Evolutionary conservation across 805 yeast genomes (phyloP), one percentile per base, ranked within the genome.

Genomic region (Suhomyces sp.): DNA sequence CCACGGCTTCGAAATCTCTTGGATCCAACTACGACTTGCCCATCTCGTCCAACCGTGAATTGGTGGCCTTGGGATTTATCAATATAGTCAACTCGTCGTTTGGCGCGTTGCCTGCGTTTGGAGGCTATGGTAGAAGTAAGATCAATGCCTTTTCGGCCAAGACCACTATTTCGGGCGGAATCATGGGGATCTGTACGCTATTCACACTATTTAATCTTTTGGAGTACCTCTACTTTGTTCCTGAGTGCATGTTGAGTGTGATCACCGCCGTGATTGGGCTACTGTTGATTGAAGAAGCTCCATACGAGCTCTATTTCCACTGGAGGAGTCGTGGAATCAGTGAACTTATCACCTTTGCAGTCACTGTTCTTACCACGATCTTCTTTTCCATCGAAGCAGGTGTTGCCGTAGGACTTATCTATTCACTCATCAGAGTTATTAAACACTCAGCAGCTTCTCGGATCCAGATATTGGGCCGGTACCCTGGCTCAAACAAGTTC

Each of bases 111-210:
- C 97, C 99, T 0, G 83, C 96, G 0, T 92, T 92, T 76, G 99
- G 98, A 8, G 98, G 98, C 0, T 93, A 92, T 64, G 98, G 97
- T 1, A 80, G 98, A 62, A 87, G 96, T 15, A 91, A 88, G 62
- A 85, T 93, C 54, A 93, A 93, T 71, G 87, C 92, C 1, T 73
- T 90, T 49, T 84, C 91, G 12, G 98, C 96, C 0, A 83, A 82
- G 57, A 88, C 97, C 0, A 92, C 92, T 9, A 74, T 86, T 65
- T 81, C 94, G n/a, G 96, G 96, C 0, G 83, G 84, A 4, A 80
- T 88, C 9, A 87, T 92, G 86, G 93, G 96, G 0, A n/a, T 82
- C 2, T 74, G 86, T 5, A 86, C 97, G 0, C 68, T 91, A 46
- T 57, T 89, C 15, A 85, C 90, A 4, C 82, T 87, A 0, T 73